These are phyloP conservation scores for Collybia nuda DNA, from an alignment of 768 basidiomycete species.

Conservation along the genomic window DNA sequence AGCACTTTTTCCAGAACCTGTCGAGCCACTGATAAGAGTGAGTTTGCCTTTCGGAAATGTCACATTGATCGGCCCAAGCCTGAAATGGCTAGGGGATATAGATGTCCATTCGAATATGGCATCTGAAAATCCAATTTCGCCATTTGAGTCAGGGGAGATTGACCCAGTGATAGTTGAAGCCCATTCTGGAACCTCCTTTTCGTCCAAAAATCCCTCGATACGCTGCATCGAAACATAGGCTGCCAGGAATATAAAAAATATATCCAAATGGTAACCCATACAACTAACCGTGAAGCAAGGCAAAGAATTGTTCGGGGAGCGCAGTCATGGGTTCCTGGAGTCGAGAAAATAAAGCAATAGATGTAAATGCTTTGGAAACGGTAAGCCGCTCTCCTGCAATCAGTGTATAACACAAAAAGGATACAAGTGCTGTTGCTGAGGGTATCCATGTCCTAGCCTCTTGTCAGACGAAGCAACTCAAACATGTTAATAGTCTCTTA, in stretches of 20 bases:
- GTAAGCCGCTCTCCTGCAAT: conserved; percentile 66
- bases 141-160: conserved; percentile 8
- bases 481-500: conserved; percentile 22
- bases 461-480: background rate
- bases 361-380: conserved; percentile 79
- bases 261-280: background rate
- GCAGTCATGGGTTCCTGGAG: conserved; percentile 67
- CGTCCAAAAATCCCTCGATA: conserved; percentile 70
- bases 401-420: conserved; percentile 68
- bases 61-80: conserved; percentile 57
- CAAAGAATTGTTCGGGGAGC: conserved; percentile 63
- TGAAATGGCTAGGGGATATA: conserved; percentile 39
- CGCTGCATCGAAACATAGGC: conserved; percentile 82
- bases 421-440: conserved; percentile 60
- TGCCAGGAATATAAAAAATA: conserved; percentile 18
- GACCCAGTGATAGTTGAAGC: conserved; percentile 60
- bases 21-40: conserved; percentile 62
- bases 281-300: conserved; percentile 55
- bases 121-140: conserved; percentile 49
- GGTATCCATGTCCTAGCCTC: conserved; percentile 68
- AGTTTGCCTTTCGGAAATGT: conserved; percentile 57
- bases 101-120: conserved; percentile 57
- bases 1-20: conserved; percentile 71
- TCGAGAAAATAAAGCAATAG: conserved; percentile 74
- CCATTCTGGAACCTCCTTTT: conserved; percentile 79